A percentile compares a stretch with the other conserved stretches of the same genome.
Conservation (phyloP, 1,139 yeast species). For the Lodderomyces orthopsilosis region DNA sequence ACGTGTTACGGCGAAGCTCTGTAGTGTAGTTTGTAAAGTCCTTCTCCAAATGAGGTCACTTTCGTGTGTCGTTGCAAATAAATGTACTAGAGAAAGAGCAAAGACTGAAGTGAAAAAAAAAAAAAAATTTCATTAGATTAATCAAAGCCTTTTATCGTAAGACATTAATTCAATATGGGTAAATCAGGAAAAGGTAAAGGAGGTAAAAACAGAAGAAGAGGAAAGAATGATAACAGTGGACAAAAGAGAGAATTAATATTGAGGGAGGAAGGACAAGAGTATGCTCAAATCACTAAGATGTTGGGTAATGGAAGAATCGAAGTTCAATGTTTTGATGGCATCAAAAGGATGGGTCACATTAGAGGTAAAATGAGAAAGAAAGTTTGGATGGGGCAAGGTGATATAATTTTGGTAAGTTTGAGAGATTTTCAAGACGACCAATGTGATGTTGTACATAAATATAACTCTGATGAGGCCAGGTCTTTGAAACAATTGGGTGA, state of each 20-base stretch:
- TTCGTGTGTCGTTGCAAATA: constrained; percentile 4
- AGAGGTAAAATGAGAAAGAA: constrained; percentile 99
- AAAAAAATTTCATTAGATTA: constrained; percentile 2
- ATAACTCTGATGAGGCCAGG: constrained; percentile 97
- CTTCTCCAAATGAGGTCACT: too few relatives aligned
- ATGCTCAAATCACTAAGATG: constrained; percentile 98
- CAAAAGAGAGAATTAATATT: constrained; percentile 91
- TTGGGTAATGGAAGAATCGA: constrained; percentile 97
- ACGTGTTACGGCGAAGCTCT: too few relatives aligned
- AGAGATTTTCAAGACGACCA: constrained; percentile 99
- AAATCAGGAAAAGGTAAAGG: constrained; percentile 58
- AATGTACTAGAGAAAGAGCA: neutral
- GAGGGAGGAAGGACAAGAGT: constrained; percentile 97
- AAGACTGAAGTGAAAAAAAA: constrained; percentile 1
- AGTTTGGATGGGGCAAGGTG: constrained; percentile 99
- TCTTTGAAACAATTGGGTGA: constrained; percentile 94
- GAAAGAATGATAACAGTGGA: constrained; percentile 89
- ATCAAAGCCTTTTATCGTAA: neutral
- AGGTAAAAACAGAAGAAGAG: constrained; percentile 95
- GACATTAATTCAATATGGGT: constrained; percentile 33
- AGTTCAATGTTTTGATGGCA: constrained; percentile 92
- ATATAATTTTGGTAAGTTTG: constrained; percentile 88
- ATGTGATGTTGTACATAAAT: constrained; percentile 97
- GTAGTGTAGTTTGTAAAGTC: too few relatives aligned
- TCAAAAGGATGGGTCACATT: constrained; percentile 92